Evolutionary conservation across 2,329 filamentous ascomycete genomes (phyloP).

Genomic region (Pyrenophora graminea): DNA sequence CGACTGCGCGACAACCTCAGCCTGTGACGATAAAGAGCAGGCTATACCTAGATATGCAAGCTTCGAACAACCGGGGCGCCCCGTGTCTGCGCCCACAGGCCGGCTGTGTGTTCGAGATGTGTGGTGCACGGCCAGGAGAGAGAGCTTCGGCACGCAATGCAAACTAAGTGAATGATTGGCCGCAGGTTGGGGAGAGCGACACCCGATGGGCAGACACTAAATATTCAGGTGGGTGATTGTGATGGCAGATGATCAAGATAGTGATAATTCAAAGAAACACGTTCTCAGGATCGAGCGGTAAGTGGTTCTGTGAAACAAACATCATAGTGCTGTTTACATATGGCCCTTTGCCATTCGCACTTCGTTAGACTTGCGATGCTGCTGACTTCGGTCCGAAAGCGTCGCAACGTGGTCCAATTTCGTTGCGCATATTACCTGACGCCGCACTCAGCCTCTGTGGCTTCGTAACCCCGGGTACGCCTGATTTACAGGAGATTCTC

Average conservation of each 20-base stretch:
- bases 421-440: neutral
- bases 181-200: neutral
- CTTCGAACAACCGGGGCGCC: neutral
- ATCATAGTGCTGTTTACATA: neutral
- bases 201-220: constrained; percentile 1
- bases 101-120: neutral
- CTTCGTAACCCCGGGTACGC: no score
- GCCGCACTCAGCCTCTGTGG: neutral
- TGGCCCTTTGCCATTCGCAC: neutral
- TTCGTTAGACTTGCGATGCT: constrained; percentile 1
- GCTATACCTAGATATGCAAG: neutral
- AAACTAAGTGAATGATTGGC: constrained; percentile 10
- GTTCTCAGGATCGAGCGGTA: constrained; percentile 4
- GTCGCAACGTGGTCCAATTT: neutral
- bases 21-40: neutral
- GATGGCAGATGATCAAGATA: constrained; percentile 3
- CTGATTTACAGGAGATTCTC: no score
- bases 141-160: constrained; percentile 13
- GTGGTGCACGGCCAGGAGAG: constrained; percentile 5
- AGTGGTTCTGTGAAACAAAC: constrained; percentile 6
- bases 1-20: neutral
- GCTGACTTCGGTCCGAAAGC: neutral
- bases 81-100: neutral
- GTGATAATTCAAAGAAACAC: constrained; percentile 1
- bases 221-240: constrained; percentile 1